Percentiles rank a stretch among this genome's conserved stretches.
Conservation (phyloP, 1,284 basidiomycete genomes). For the Ceratobasidium sp. region DNA sequence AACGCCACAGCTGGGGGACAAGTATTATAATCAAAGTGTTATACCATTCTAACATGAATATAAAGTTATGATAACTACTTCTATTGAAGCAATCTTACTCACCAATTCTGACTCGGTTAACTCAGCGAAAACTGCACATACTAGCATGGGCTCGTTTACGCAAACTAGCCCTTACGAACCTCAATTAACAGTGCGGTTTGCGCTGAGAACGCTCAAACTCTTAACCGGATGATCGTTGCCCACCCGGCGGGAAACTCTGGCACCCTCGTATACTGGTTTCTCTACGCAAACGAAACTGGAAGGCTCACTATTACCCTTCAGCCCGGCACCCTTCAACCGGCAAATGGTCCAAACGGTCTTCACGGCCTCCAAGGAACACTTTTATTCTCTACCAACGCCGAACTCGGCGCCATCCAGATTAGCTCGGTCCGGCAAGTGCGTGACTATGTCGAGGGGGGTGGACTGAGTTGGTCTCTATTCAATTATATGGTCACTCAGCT, state of each 20-base stretch:
- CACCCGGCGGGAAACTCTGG: constrained; percentile 22
- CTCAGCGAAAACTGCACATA: too few relatives aligned
- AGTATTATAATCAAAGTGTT: not conserved
- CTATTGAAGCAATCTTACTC: constrained; percentile 16
- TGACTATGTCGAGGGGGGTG: constrained; percentile 18
- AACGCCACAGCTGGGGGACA: constrained; percentile 7
- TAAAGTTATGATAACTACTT: constrained; percentile 25
- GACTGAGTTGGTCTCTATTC: constrained; percentile 19
- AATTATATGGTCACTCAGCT: constrained; percentile 22
- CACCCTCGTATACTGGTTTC: constrained; percentile 9
- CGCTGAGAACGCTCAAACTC: constrained; percentile 3
- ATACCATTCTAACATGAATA: not conserved
- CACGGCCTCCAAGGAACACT: constrained; percentile 25
- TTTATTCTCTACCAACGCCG: constrained; percentile 9
- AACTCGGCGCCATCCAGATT: constrained; percentile 18
- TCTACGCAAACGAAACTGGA: not conserved
- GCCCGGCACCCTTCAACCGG: constrained; percentile 2
- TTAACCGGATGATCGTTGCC: constrained; percentile 17
- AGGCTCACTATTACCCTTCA: constrained; percentile 12
- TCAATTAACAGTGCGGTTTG: too few relatives aligned
- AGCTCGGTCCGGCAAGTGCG: constrained; percentile 12
- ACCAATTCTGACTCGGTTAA: too few relatives aligned
- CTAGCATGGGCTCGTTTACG: too few relatives aligned
- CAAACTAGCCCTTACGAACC: not conserved
- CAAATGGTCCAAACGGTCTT: constrained; percentile 11